Evolutionary conservation across 805 yeast genomes (phyloP).

Genomic region (Candida easanensis): DNA sequence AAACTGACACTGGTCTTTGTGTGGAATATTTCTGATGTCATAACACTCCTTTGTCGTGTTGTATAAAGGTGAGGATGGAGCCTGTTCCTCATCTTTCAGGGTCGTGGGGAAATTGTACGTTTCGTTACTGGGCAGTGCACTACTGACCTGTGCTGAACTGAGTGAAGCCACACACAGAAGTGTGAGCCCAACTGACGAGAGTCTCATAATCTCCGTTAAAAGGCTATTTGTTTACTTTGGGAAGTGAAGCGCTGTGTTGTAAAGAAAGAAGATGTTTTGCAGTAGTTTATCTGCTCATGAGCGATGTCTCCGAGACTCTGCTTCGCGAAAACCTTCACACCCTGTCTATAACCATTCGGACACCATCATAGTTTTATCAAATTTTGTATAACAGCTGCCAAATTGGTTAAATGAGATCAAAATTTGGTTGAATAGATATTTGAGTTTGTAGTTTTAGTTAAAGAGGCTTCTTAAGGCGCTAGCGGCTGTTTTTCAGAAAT

Average conservation of each 20-base stretch:
- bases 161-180: not conserved
- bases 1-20: conserved; percentile 20
- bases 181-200: not conserved
- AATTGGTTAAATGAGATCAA: too few species aligned
- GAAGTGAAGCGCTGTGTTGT: not conserved
- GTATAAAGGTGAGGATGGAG: conserved; percentile 2
- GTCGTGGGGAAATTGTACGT: conserved; percentile 8
- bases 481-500: too few species aligned
- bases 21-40: conserved; percentile 15
- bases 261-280: too few species aligned
- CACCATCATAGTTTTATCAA: too few species aligned
- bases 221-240: not conserved
- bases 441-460: too few species aligned
- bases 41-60: conserved; percentile 19
- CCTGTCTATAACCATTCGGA: too few species aligned
- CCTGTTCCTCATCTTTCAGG: not conserved
- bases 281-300: too few species aligned
- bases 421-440: too few species aligned
- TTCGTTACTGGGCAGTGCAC: not conserved
- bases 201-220: not conserved
- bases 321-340: too few species aligned
- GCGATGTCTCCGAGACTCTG: too few species aligned
- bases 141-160: not conserved
- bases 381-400: too few species aligned
- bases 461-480: too few species aligned